Conservation (phyloP, 2,329 filamentous ascomycete species). For the Drechslerella coelobrocha region DNA sequence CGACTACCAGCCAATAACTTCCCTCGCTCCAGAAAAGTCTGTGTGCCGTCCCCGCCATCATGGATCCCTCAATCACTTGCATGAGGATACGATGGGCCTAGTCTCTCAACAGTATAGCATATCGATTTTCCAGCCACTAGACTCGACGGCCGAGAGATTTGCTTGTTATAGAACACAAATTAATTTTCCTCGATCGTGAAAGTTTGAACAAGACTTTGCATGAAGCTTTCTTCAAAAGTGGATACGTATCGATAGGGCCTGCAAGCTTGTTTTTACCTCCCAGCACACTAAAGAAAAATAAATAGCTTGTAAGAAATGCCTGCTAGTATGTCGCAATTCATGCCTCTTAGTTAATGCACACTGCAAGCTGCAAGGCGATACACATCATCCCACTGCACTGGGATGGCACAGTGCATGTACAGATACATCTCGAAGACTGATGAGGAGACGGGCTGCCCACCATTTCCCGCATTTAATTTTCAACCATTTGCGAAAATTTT, state of each 20-base stretch:
- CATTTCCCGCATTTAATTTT: too few relatives aligned
- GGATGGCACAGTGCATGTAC: not conserved
- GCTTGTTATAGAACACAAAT: not conserved
- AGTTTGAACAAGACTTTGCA: not conserved
- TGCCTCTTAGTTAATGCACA: constrained; percentile 35
- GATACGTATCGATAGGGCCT: not conserved
- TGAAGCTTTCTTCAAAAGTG: constrained; percentile 1
- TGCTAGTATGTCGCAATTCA: constrained; percentile 50
- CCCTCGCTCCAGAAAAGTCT: too few relatives aligned
- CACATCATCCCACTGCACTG: constrained; percentile 41
- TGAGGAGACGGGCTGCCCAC: too few relatives aligned
- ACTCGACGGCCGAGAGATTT: not conserved
- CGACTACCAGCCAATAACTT: too few relatives aligned
- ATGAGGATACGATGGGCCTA: constrained; percentile 38
- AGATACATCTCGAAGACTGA: not conserved
- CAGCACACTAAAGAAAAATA: too few relatives aligned
- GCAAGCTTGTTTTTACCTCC: too few relatives aligned
- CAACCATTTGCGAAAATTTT: not conserved
- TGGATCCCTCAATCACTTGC: constrained; percentile 21
- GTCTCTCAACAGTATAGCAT: constrained; percentile 26
- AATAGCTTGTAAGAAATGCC: constrained; percentile 10
- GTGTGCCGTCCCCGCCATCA: too few relatives aligned
- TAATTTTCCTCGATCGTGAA: constrained; percentile 1
- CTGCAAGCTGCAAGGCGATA: constrained; percentile 49
- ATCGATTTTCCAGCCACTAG: not conserved